Conservation (phyloP, 257 asterid species). For the Pogostemon cablin region DNA sequence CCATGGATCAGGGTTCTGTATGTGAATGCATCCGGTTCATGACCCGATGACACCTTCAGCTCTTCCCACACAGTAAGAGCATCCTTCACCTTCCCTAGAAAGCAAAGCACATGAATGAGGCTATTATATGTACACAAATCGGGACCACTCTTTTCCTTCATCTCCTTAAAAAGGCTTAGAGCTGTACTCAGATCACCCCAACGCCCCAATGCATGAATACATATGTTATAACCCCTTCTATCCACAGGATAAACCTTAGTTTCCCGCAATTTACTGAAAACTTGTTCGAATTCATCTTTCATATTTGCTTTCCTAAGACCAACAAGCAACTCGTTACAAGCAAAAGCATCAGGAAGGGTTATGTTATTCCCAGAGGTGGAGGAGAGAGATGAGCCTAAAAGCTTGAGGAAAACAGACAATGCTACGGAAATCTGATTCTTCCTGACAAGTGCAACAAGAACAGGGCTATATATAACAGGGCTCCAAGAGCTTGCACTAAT, state of each 20-base stretch:
- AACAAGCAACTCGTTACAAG: conserved; percentile 86
- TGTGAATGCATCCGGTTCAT: conserved; percentile 81
- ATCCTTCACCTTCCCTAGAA: conserved; percentile 81
- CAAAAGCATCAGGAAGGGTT: conserved; percentile 62
- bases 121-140: conserved; percentile 92
- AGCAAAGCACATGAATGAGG: conserved; percentile 79
- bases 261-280: conserved; percentile 57
- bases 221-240: conserved; percentile 82
- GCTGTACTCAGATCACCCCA: conserved; percentile 78
- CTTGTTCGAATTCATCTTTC: conserved; percentile 67
- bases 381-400: conserved; percentile 50
- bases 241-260: conserved; percentile 65
- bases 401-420: conserved; percentile 68
- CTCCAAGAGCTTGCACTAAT: conserved; percentile 44
- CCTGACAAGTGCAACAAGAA: conserved; percentile 72
- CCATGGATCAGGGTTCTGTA: conserved; percentile 84
- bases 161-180: conserved; percentile 77
- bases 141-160: conserved; percentile 76
- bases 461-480: conserved; percentile 61
- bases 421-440: conserved; percentile 68
- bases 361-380: conserved; percentile 22
- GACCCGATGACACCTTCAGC: conserved; percentile 79
- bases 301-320: conserved; percentile 73
- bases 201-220: conserved; percentile 77
- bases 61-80: conserved; percentile 88